Evolutionary conservation across 1,139 yeast genomes (phyloP).

Genomic region (Meyerozyma carpophila): DNA sequence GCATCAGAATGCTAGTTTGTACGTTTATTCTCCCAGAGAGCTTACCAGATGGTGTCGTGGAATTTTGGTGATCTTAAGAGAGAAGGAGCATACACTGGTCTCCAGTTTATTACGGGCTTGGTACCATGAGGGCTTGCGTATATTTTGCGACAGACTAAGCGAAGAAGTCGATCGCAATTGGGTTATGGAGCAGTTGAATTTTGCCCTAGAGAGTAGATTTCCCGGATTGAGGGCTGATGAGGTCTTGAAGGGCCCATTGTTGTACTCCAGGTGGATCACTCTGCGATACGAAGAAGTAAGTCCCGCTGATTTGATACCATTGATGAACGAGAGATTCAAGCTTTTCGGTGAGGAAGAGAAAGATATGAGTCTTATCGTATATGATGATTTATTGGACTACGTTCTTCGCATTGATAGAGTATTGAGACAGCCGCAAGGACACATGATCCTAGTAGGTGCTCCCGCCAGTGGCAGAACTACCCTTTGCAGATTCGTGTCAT

Average conservation of each 20-base stretch:
- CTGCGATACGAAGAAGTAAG: conserved; percentile 56
- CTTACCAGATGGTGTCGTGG: conserved; percentile 86
- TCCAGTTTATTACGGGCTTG: conserved; percentile 56
- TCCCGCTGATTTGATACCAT: conserved; percentile 42
- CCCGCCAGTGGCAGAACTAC: conserved; percentile 82
- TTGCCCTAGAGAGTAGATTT: conserved; percentile 37
- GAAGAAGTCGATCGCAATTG: conserved; percentile 42
- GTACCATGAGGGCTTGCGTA: conserved; percentile 77
- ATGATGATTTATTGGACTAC: conserved; percentile 71
- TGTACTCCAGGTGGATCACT: conserved; percentile 73
- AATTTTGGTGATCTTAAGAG: conserved; percentile 51
- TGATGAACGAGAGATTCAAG: conserved; percentile 59
- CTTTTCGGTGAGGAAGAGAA: conserved; percentile 76
- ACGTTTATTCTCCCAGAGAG: conserved; percentile 86
- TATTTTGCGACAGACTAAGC: conserved; percentile 71
- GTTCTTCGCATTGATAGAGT: conserved; percentile 78
- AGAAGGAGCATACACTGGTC: conserved; percentile 29
- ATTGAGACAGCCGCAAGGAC: conserved; percentile 83
- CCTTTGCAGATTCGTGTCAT: conserved; percentile 74
- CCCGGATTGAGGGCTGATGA: conserved; percentile 36
- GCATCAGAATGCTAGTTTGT: conserved; percentile 42
- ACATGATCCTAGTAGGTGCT: conserved; percentile 82
- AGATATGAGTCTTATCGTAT: conserved; percentile 57
- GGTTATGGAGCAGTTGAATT: conserved; percentile 43
- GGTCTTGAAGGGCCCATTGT: conserved; percentile 45